Conservation (phyloP, 345 rosid species). For the Angophora floribunda region DNA sequence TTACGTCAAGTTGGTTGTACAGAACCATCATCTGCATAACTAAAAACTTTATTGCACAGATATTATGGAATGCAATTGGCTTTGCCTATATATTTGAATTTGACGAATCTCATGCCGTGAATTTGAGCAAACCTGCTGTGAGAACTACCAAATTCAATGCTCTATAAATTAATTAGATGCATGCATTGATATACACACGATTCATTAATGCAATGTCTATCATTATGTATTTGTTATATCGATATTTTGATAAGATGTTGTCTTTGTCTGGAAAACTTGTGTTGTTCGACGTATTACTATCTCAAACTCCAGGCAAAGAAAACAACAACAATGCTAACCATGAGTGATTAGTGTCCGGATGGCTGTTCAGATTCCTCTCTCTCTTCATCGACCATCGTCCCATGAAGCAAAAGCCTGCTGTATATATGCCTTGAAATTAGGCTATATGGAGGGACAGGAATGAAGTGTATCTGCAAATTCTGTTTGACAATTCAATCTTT, state of each 20-base stretch:
- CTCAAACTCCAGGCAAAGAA: not conserved
- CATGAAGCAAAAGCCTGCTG: not conserved
- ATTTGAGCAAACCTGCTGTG: not conserved
- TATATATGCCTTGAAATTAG: not conserved
- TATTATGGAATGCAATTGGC: not conserved
- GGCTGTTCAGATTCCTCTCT: not conserved
- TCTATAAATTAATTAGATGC: not conserved
- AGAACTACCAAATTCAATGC: not conserved
- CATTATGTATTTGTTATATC: not conserved
- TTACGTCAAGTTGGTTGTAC: not conserved
- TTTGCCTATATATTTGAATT: not conserved
- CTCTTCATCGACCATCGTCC: not conserved
- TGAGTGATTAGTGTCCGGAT: not conserved
- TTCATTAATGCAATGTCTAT: not conserved
- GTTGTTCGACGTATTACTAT: rapidly evolving
- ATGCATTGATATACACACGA: not conserved
- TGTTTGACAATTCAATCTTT: not conserved
- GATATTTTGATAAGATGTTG: not conserved
- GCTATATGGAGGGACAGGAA: not conserved
- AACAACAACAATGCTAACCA: not conserved
- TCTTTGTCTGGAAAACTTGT: rapidly evolving
- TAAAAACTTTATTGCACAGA: not conserved
- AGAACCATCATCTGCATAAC: not conserved
- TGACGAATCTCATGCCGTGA: not conserved
- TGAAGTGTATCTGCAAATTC: not conserved